Evolutionary conservation across 2,329 filamentous ascomycete genomes (phyloP), one percentile per base, ranked within the genome.

Genomic region (Aspergillus ustus): DNA sequence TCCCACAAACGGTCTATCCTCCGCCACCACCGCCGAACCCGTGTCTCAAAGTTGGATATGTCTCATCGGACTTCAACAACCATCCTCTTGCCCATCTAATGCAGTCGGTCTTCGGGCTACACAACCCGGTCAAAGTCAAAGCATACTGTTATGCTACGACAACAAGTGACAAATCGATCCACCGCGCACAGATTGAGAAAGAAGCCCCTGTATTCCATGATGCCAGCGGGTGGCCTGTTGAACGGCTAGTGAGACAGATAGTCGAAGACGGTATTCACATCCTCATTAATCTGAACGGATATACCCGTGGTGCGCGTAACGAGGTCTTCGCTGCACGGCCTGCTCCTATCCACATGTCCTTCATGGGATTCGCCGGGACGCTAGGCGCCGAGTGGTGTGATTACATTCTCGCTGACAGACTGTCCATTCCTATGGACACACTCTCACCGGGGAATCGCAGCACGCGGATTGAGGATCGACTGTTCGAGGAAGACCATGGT

Each of bases 31-130:
- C 95, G 1, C 95, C 95, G 1, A 84, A 82, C 48, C 93, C 93
- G 0, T 87, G 90, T 66, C 83, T 99, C n/a, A 94, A 92, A 67
- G 88, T 99, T 63, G 95, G 95, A 51, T 99, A 99, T 75, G 89
- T 99, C 43, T 98, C 95, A 3, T 98, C 95, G 0, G 95, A 99
- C 77, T 99, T 99, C 79, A 99, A 99, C 73, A 99, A 99, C 70
- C 95, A 99, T 73, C 95, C 95, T 4, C 81, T 99, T 37, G 95
- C 95, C 25, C 95, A 99, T 79, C 77, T 99, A 59, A 99, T 99
- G 95, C 95, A 99, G 79, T 98, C 95, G 1, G 93, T 98, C 6
- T 99, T 99, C 77, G 95, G 95, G 0, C 83, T 98, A 61, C 95
- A 99, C 73, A 83, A 97, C 69, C 83, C 83, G 0, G 77, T 75